These are phyloP conservation scores for Lathyrus tuberosus DNA, from an alignment of 306 rosid genomes.

Conservation along the genomic window DNA sequence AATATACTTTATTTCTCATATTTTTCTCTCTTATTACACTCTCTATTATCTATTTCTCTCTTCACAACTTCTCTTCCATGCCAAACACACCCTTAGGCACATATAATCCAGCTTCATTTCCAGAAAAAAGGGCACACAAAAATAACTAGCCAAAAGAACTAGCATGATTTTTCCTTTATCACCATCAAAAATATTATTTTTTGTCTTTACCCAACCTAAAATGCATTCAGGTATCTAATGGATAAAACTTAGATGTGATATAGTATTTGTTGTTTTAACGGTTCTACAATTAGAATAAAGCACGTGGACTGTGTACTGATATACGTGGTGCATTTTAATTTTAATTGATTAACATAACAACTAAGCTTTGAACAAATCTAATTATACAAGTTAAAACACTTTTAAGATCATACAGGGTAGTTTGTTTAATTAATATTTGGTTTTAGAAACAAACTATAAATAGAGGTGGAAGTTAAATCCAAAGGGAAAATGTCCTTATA, in stretches of 20 bases:
- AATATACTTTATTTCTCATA: too few relatives aligned
- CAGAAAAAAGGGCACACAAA: neutral
- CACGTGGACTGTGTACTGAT: neutral
- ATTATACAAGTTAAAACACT: neutral
- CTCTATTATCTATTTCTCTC: too few relatives aligned
- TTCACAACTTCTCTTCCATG: too few relatives aligned
- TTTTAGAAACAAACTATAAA: slow-evolving; percentile 3
- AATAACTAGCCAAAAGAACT: neutral
- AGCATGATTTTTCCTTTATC: too few relatives aligned
- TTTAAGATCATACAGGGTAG: slow-evolving; percentile 12
- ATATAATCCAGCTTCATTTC: too few relatives aligned
- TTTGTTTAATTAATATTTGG: slow-evolving; percentile 4
- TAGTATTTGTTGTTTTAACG: neutral
- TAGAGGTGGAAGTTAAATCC: neutral
- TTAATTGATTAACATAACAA: neutral
- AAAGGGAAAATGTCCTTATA: neutral
- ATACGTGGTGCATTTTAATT: neutral
- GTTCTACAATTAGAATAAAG: neutral
- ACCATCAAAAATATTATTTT: slow-evolving; percentile 3
- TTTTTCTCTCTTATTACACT: too few relatives aligned
- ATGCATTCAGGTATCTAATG: slow-evolving; percentile 8
- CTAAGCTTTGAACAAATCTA: too few relatives aligned
- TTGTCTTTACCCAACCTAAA: slow-evolving; percentile 1
- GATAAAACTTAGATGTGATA: neutral
- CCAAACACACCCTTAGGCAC: too few relatives aligned